phyloP scores from a whole-genome alignment of 257 asterid species.

The Fraxinus excelsior region DNA sequence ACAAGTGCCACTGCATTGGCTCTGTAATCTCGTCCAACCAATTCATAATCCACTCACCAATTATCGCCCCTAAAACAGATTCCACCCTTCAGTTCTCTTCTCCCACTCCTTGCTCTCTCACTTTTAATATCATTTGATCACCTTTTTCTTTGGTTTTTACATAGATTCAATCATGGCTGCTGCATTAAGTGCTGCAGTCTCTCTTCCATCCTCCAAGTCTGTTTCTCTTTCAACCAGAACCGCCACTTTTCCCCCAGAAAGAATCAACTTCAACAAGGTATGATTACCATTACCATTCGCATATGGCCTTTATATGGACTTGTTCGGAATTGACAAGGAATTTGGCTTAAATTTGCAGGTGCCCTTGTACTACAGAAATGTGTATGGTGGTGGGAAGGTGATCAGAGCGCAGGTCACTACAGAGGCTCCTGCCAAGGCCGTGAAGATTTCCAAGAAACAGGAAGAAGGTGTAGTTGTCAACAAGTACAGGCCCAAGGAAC shows the following conservation, averaged over 20 bases:
- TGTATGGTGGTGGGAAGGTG: slow-evolving; percentile 40
- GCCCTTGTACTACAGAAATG: slow-evolving; percentile 62
- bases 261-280: slow-evolving; percentile 77
- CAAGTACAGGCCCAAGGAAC: slow-evolving; percentile 89
- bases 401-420: slow-evolving; percentile 91
- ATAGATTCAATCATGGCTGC: slow-evolving; percentile 66
- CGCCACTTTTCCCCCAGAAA: slow-evolving; percentile 59
- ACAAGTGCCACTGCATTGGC: slow-evolving; percentile 36
- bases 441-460: slow-evolving; percentile 75
- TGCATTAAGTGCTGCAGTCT: slow-evolving; percentile 90
- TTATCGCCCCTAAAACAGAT: neutral
- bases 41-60: slow-evolving; percentile 21
- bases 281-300: neutral
- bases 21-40: slow-evolving; percentile 58
- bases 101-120: slow-evolving; percentile 14
- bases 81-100: slow-evolving; percentile 17
- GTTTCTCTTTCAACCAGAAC: slow-evolving; percentile 59
- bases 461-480: slow-evolving; percentile 89
- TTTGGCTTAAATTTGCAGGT: slow-evolving; percentile 43
- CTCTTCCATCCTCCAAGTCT: slow-evolving; percentile 79
- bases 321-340: neutral
- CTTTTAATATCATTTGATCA: slow-evolving; percentile 7
- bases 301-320: neutral
- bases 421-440: slow-evolving; percentile 91
- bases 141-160: slow-evolving; percentile 4